Percentiles rank a stretch among this genome's conserved stretches.
Evolutionary conservation across 805 yeast species (phyloP).

Genomic region (Metschnikowia corniflorae): DNA sequence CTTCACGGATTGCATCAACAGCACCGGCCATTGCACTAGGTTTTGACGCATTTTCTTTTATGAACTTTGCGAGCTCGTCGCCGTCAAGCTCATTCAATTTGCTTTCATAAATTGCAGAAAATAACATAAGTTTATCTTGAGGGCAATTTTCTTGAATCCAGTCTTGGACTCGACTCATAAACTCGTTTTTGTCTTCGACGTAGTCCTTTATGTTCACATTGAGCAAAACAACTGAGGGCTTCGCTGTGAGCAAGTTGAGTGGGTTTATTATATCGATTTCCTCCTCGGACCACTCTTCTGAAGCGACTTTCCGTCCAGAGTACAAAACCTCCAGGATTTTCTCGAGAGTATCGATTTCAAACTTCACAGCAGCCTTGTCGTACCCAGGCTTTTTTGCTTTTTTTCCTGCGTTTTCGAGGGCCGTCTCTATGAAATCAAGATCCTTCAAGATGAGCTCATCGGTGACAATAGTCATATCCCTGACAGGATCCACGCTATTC

Average conservation of each 20-base stretch:
- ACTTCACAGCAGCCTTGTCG: constrained; percentile 22
- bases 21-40: constrained; percentile 56
- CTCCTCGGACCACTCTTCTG: constrained; percentile 53
- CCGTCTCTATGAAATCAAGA: constrained; percentile 59
- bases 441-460: constrained; percentile 65
- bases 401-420: constrained; percentile 30
- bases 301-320: constrained; percentile 58
- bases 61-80: constrained; percentile 16
- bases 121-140: constrained; percentile 39
- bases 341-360: constrained; percentile 29
- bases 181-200: constrained; percentile 48
- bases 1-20: constrained; percentile 33
- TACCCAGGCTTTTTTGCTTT: constrained; percentile 28
- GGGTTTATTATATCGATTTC: constrained; percentile 68
- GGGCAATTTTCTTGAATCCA: constrained; percentile 74
- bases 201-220: constrained; percentile 74
- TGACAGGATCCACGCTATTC: constrained; percentile 18
- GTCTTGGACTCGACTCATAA: constrained; percentile 45
- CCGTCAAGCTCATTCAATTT: constrained; percentile 15
- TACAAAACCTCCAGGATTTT: constrained; percentile 33
- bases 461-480: constrained; percentile 21
- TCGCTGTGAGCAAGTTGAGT: constrained; percentile 76
- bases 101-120: constrained; percentile 50
- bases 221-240: constrained; percentile 77
- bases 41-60: constrained; percentile 31